Conservation (phyloP, 2,329 filamentous ascomycete genomes). For the Calonectria pseudoturangicola region DNA sequence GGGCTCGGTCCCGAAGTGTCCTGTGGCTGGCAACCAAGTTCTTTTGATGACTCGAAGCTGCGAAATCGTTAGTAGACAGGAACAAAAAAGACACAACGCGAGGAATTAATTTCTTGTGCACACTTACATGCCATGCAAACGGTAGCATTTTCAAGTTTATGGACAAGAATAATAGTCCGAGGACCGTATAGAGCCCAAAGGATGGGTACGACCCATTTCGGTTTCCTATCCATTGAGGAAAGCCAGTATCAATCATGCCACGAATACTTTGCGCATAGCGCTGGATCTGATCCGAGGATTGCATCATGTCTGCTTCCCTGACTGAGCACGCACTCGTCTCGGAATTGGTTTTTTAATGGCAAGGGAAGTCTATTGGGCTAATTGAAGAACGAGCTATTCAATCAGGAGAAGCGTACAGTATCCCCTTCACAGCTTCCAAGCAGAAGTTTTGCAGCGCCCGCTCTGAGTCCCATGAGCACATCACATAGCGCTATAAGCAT, state of each 20-base stretch:
- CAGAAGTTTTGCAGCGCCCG: background rate
- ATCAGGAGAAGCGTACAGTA: background rate
- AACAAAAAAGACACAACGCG: background rate
- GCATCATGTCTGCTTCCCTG: background rate
- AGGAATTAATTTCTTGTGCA: background rate
- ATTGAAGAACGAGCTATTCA: background rate
- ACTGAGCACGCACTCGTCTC: background rate
- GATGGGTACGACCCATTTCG: background rate
- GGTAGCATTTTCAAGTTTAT: background rate
- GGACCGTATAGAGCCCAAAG: background rate
- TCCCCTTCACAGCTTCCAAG: background rate
- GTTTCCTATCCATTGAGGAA: background rate
- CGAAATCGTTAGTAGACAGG: background rate
- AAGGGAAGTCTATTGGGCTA: background rate
- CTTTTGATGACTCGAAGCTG: background rate
- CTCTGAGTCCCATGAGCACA: background rate
- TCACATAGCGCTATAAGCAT: background rate
- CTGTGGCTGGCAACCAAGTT: background rate
- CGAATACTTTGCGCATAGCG: background rate
- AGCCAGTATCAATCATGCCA: background rate
- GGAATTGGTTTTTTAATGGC: background rate
- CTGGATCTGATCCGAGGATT: conserved; percentile 2
- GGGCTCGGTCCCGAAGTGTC: background rate
- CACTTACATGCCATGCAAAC: conserved; percentile 4
- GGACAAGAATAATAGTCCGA: background rate